Evolutionary conservation across 768 basidiomycete species (phyloP).

Genomic region (Amanita subjunquillea): DNA sequence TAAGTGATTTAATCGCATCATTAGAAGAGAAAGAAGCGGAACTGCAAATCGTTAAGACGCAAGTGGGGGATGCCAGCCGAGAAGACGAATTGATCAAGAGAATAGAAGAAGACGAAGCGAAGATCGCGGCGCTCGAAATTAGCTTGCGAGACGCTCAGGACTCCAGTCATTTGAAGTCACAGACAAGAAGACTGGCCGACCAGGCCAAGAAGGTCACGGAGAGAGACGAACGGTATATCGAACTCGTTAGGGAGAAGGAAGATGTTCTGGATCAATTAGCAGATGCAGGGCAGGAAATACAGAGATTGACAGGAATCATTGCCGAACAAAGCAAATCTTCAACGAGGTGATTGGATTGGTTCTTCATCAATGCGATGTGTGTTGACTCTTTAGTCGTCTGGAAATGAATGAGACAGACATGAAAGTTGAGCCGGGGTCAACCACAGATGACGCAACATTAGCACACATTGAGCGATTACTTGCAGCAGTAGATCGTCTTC

Average conservation of each 20-base stretch:
- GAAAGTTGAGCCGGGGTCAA: not conserved
- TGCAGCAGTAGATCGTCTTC: constrained; percentile 53
- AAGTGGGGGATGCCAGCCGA: constrained; percentile 32
- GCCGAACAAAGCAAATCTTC: constrained; percentile 12
- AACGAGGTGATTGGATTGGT: not conserved
- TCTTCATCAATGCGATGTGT: not conserved
- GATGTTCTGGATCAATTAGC: constrained; percentile 33
- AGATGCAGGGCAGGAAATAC: constrained; percentile 22
- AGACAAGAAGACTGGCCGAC: constrained; percentile 28
- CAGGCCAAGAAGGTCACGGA: constrained; percentile 30
- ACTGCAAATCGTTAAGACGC: constrained; percentile 30
- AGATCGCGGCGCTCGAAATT: constrained; percentile 46
- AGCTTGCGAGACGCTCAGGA: constrained; percentile 32
- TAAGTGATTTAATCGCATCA: constrained; percentile 29
- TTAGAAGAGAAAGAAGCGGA: constrained; percentile 56
- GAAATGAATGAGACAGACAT: not conserved
- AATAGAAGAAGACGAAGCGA: constrained; percentile 66
- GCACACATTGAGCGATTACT: constrained; percentile 46
- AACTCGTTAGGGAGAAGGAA: constrained; percentile 47
- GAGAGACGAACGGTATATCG: constrained; percentile 31
- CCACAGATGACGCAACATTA: constrained; percentile 21
- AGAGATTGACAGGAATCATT: constrained; percentile 14
- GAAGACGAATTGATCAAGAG: constrained; percentile 55
- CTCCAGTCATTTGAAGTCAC: constrained; percentile 26
- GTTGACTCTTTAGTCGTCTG: not conserved